These are phyloP conservation scores for Aspergillus uvarum DNA, from an alignment of 2,329 filamentous ascomycete genomes.

Conservation along the genomic window DNA sequence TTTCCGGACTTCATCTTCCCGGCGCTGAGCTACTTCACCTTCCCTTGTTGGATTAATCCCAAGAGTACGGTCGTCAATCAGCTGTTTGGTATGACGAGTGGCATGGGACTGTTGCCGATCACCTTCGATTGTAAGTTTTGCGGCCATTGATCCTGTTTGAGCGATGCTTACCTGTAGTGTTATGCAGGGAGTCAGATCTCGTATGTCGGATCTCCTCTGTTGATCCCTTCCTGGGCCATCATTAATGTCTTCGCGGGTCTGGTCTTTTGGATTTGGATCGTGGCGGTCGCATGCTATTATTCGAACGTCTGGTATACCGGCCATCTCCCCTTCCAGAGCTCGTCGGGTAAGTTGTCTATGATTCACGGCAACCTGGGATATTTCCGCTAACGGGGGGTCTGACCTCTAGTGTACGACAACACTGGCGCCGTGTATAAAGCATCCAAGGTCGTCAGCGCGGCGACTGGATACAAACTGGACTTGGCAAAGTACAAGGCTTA, in stretches of 20 bases:
- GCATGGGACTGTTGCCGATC: constrained; percentile 31
- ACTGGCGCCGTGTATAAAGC: constrained; percentile 64
- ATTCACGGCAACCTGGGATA: too few relatives aligned
- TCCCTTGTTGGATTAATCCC: constrained; percentile 32
- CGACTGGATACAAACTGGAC: constrained; percentile 59
- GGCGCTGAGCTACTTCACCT: constrained; percentile 31
- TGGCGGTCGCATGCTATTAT: constrained; percentile 61
- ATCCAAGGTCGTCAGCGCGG: constrained; percentile 55
- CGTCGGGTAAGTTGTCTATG: constrained; percentile 19
- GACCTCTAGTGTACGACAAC: constrained; percentile 62
- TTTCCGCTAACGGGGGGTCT: not conserved
- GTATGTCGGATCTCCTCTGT: constrained; percentile 50
- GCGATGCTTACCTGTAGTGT: not conserved
- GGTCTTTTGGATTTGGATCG: constrained; percentile 60
- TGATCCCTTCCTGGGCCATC: constrained; percentile 68
- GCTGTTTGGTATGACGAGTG: constrained; percentile 29
- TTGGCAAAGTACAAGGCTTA: constrained; percentile 62
- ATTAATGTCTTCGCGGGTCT: constrained; percentile 68
- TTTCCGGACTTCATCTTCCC: constrained; percentile 33
- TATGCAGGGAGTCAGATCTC: constrained; percentile 28
- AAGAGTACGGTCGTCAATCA: constrained; percentile 29
- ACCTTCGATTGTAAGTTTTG: constrained; percentile 45
- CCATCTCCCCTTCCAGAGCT: constrained; percentile 58
- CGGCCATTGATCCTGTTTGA: constrained; percentile 42
- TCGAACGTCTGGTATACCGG: constrained; percentile 62